These are phyloP conservation scores for Physocladia obscura DNA, from an alignment of 192 early-diverging fungal genomes.

Conservation along the genomic window DNA sequence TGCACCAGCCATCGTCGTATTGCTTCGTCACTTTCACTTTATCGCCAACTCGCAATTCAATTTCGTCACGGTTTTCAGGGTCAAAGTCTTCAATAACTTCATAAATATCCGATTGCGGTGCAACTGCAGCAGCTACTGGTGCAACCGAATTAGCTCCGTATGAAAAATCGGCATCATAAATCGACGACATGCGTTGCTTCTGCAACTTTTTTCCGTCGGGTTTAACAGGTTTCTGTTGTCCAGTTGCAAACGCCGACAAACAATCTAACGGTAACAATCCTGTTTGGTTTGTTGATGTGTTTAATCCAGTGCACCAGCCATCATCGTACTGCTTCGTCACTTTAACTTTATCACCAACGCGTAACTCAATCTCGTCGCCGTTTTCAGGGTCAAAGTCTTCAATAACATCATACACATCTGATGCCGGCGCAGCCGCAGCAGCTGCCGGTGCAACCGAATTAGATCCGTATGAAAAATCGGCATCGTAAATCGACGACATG, in stretches of 20 bases:
- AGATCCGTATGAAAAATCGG: neutral
- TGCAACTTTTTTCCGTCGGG: constrained; percentile 13
- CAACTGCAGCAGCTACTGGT: neutral
- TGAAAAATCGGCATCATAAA: neutral
- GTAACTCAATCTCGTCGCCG: constrained; percentile 19
- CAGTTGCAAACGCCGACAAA: constrained; percentile 25
- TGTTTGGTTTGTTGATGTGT: constrained; percentile 44
- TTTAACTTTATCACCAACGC: constrained; percentile 9
- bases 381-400: constrained; percentile 10
- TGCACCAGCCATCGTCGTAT: no score
- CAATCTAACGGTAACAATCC: constrained; percentile 53
- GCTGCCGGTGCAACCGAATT: neutral
- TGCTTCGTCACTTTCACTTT: no score
- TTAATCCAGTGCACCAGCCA: constrained; percentile 52
- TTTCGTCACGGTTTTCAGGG: no score
- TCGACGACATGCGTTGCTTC: constrained; percentile 7
- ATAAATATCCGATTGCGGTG: no score
- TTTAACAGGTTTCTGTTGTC: neutral
- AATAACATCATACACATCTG: neutral
- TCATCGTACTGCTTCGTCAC: constrained; percentile 25
- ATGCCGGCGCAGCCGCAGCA: neutral
- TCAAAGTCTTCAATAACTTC: no score
- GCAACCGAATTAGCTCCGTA: neutral
- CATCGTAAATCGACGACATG: constrained; percentile 1
- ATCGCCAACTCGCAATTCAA: no score